These are phyloP conservation scores for Fusarium floridanum DNA, from an alignment of 2,329 filamentous ascomycete genomes.

Conservation along the genomic window DNA sequence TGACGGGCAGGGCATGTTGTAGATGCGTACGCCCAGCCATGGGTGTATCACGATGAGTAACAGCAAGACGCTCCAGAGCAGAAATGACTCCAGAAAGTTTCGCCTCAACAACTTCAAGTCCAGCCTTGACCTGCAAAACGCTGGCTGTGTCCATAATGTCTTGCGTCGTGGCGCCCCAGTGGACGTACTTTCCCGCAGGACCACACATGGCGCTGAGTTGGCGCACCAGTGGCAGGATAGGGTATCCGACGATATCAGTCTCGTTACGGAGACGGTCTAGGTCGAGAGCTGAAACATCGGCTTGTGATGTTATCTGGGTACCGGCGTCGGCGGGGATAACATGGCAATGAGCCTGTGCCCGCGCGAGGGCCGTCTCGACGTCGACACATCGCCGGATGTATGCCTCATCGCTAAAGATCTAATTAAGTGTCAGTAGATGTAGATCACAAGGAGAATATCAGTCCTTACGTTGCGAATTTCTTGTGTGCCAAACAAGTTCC, in stretches of 20 bases:
- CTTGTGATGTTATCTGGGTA: constrained; percentile 52
- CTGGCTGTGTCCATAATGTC: constrained; percentile 70
- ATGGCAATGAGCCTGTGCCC: constrained; percentile 61
- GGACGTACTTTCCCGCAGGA: constrained; percentile 57
- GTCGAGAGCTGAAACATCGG: constrained; percentile 40
- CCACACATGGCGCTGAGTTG: constrained; percentile 52
- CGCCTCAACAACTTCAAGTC: constrained; percentile 61
- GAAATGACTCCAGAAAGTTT: constrained; percentile 58
- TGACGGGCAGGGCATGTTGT: constrained; percentile 68
- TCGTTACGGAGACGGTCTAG: constrained; percentile 56
- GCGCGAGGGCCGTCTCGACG: constrained; percentile 64
- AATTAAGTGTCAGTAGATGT: not conserved
- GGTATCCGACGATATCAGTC: constrained; percentile 68
- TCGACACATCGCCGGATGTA: constrained; percentile 64
- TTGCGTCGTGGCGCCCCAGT: constrained; percentile 71
- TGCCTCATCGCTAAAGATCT: constrained; percentile 60
- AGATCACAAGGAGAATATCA: accelerated
- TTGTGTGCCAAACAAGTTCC: constrained; percentile 64
- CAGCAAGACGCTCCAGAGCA: constrained; percentile 57
- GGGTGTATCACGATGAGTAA: constrained; percentile 63
- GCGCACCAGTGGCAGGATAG: constrained; percentile 63
- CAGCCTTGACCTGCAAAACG: constrained; percentile 65
- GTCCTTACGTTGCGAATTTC: constrained; percentile 60
- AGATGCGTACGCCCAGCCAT: constrained; percentile 71
- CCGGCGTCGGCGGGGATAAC: constrained; percentile 59